Evolutionary conservation across 2,329 filamentous ascomycete genomes (phyloP).

Genomic region (Calonectria pseudoreteaudii): DNA sequence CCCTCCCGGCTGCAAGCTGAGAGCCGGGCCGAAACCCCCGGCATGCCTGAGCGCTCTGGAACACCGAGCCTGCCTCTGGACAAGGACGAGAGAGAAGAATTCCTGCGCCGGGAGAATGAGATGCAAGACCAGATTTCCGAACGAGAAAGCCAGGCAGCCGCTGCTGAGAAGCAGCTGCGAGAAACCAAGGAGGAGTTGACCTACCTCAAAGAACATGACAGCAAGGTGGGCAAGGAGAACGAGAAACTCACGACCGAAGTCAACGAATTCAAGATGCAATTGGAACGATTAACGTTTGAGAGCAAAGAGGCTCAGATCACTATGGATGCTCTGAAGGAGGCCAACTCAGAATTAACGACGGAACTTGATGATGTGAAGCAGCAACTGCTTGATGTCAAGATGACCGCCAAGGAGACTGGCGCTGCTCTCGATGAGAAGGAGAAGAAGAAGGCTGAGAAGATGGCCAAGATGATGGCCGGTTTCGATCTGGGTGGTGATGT

Average conservation of each 20-base stretch:
- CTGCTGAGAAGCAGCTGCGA: slow-evolving; percentile 82
- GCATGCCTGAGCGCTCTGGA: slow-evolving; percentile 81
- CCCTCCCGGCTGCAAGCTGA: slow-evolving; percentile 64
- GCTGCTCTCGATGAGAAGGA: slow-evolving; percentile 96
- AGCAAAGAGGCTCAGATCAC: slow-evolving; percentile 97
- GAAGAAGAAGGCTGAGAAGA: slow-evolving; percentile 98
- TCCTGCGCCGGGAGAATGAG: slow-evolving; percentile 93
- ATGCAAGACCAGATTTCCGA: slow-evolving; percentile 96
- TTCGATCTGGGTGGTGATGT: slow-evolving; percentile 94
- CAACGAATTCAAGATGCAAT: slow-evolving; percentile 95
- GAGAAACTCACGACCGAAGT: slow-evolving; percentile 87
- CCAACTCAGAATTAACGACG: slow-evolving; percentile 89
- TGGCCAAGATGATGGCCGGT: slow-evolving; percentile 99
- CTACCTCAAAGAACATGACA: slow-evolving; percentile 87
- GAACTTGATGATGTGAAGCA: slow-evolving; percentile 97
- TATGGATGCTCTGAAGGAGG: slow-evolving; percentile 97
- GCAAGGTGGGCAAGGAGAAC: slow-evolving; percentile 87
- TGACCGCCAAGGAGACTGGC: slow-evolving; percentile 93
- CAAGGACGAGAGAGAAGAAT: slow-evolving; percentile 97
- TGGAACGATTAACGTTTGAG: slow-evolving; percentile 95
- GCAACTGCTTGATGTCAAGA: slow-evolving; percentile 93
- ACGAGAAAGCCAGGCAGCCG: slow-evolving; percentile 84
- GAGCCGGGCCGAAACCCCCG: slow-evolving; percentile 71
- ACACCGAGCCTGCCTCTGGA: slow-evolving; percentile 91
- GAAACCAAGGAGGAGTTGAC: slow-evolving; percentile 88